Base-by-base conservation (phyloP, 1,284 basidiomycete species). In the Cryptococcus jaspeensis region DNA sequence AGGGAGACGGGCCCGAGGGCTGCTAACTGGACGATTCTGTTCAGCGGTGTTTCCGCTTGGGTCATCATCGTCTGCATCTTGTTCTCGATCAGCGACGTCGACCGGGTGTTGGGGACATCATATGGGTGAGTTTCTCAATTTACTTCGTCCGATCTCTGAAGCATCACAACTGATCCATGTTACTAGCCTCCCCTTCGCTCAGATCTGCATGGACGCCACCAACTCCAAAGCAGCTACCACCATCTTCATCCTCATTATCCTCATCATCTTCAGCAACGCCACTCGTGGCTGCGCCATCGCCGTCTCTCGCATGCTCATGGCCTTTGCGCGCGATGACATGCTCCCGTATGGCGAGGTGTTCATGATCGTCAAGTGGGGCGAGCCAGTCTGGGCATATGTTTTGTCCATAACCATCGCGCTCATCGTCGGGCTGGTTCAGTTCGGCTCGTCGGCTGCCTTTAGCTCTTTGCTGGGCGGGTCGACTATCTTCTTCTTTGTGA, bases 21-120 rank as follows among this genome's bases (percentile, higher is more conserved):
- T 43, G 53, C 48, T 15, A 60, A 55, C 13, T 52, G 50, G 50
- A 56, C 55, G 2, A 64, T 64, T 48, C 25, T 58, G 8, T 20
- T 64, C 23, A 55, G 86, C 1, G 77, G 83, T 1, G 56, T 82
- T 7, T 77, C 78, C 2, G 83, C 84, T 0, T 78, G 85, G 13
- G 53, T 85, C 13, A 85, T 87, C 67, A 75, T 88, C 25, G 77
- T 88, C 46, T 83, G 83, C 0, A 82, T 89, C n/a, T 75, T 87
- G 23, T 89, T 89, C 64, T 85, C 83, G 25, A 74, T 87, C 18
- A 82, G 80, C 5, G n/a, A n/a, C n/a, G n/a, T n/a, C n/a, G n/a
- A n/a, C n/a, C n/a, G n/a, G n/a, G n/a, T n/a, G n/a, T n/a, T n/a
- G n/a, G n/a, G n/a, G n/a, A n/a, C n/a, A n/a, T n/a, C n/a, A n/a